Conservation (phyloP, 805 yeast genomes). For the Cephaloascus albidus region DNA sequence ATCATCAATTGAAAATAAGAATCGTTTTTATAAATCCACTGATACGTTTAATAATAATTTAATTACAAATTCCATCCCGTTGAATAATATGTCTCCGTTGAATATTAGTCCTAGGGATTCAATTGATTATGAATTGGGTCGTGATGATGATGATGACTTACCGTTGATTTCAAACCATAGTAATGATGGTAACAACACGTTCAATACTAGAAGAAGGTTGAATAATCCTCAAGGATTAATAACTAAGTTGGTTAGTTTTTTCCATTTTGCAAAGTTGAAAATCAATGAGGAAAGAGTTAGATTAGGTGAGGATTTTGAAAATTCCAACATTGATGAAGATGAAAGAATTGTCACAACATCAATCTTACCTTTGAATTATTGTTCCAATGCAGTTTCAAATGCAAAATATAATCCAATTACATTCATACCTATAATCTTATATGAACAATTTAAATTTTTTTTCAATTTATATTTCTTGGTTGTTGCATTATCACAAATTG, state of each 20-base stretch:
- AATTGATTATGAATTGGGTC: constrained; percentile 6
- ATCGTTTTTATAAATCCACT: constrained; percentile 2
- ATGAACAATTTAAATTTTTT: constrained; percentile 95
- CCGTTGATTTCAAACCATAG: constrained; percentile 18
- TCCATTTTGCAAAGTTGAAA: constrained; percentile 16
- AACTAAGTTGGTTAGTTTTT: constrained; percentile 8
- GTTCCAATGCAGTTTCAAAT: constrained; percentile 81
- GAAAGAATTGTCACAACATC: constrained; percentile 32
- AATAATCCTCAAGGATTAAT: constrained; percentile 5
- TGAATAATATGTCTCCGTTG: constrained; percentile 14
- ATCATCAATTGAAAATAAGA: constrained; percentile 18
- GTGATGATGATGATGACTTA: constrained; percentile 17
- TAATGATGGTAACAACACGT: constrained; percentile 7
- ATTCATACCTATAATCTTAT: constrained; percentile 80
- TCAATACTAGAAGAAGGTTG: constrained; percentile 7
- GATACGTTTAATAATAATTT: constrained; percentile 1
- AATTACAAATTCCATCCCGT: constrained; percentile 12
- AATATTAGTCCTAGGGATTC: constrained; percentile 1
- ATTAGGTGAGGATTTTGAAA: constrained; percentile 2
- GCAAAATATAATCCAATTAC: constrained; percentile 89
- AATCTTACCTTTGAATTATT: constrained; percentile 18
- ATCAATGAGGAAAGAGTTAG: constrained; percentile 14
- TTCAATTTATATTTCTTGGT: constrained; percentile 86
- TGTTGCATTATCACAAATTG: constrained; percentile 88
- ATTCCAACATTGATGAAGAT: constrained; percentile 2